Evolutionary conservation across 2,329 filamentous ascomycete species (phyloP).

Genomic region (Elsinoe australis): DNA sequence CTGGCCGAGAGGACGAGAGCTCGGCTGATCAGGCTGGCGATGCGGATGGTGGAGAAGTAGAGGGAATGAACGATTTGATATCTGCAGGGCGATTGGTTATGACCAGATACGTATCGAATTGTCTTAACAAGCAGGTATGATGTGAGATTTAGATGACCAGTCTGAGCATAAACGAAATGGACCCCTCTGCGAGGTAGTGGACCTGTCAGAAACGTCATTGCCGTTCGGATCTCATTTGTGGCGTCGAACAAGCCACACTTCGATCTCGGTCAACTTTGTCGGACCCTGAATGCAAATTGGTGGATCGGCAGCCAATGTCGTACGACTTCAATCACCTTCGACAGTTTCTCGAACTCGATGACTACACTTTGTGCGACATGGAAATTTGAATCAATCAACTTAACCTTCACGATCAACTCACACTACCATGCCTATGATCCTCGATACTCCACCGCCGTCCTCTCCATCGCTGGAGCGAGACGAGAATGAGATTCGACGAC

Average conservation of each 20-base stretch:
- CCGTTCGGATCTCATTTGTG: background rate
- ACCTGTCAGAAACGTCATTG: constrained; percentile 8
- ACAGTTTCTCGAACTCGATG: background rate
- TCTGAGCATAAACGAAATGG: no score
- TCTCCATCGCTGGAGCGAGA: constrained; percentile 23
- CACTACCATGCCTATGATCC: constrained; percentile 23
- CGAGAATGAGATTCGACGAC: constrained; percentile 39
- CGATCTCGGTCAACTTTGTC: constrained; percentile 10
- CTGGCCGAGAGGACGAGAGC: background rate
- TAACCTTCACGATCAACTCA: no score
- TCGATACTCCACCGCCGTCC: constrained; percentile 23
- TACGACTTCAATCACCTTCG: constrained; percentile 2
- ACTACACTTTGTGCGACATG: no score
- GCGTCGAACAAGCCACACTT: constrained; percentile 5
- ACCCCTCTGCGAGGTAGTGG: no score
- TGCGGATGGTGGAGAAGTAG: no score
- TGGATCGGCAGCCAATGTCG: constrained; percentile 13
- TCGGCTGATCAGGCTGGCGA: no score
- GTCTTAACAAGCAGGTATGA: no score
- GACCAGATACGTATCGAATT: no score
- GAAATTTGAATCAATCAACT: no score
- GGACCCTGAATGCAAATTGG: constrained; percentile 8
- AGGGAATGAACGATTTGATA: background rate
- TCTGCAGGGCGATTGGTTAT: background rate
- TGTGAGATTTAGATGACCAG: no score